Evolutionary conservation across 495 filamentous ascomycete species (phyloP).

Genomic region (Talaromyces borbonicus): DNA sequence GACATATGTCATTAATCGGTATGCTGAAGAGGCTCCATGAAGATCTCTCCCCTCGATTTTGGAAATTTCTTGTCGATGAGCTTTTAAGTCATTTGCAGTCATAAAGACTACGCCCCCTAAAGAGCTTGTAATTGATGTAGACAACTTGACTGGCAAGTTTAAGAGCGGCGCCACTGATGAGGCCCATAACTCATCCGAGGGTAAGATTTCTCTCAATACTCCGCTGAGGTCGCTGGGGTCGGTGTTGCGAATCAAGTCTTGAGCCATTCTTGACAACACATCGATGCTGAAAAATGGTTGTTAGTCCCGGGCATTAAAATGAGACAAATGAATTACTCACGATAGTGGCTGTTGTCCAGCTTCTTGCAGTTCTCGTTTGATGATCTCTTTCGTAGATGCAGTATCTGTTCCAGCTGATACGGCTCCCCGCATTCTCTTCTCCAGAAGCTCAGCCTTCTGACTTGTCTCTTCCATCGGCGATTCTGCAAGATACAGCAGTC

Average conservation of each 20-base stretch:
- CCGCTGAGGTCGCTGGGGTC: constrained; percentile 19
- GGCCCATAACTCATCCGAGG: constrained; percentile 38
- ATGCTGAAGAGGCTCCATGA: constrained; percentile 57
- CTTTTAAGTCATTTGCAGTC: constrained; percentile 27
- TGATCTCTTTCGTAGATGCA: constrained; percentile 38
- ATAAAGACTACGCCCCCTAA: constrained; percentile 64
- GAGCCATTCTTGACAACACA: constrained; percentile 44
- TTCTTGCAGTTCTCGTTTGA: constrained; percentile 39
- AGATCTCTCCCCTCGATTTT: constrained; percentile 47
- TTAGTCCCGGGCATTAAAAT: constrained; percentile 10
- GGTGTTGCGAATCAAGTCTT: constrained; percentile 36
- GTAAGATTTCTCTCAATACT: constrained; percentile 36
- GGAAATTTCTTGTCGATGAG: constrained; percentile 17
- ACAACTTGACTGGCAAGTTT: constrained; percentile 42
- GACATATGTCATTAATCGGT: constrained; percentile 63
- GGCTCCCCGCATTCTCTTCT: constrained; percentile 28
- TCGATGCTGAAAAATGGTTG: constrained; percentile 29
- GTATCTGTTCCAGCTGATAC: constrained; percentile 26
- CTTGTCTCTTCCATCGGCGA: constrained; percentile 45
- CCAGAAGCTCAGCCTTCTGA: constrained; percentile 36
- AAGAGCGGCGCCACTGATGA: constrained; percentile 51
- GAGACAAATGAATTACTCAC: constrained; percentile 19
- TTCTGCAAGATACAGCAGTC: constrained; percentile 48
- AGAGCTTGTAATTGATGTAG: constrained; percentile 61
- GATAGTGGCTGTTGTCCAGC: constrained; percentile 45